phyloP scores from a whole-genome alignment of 768 basidiomycete species.

The Rhodocollybia butyracea region DNA sequence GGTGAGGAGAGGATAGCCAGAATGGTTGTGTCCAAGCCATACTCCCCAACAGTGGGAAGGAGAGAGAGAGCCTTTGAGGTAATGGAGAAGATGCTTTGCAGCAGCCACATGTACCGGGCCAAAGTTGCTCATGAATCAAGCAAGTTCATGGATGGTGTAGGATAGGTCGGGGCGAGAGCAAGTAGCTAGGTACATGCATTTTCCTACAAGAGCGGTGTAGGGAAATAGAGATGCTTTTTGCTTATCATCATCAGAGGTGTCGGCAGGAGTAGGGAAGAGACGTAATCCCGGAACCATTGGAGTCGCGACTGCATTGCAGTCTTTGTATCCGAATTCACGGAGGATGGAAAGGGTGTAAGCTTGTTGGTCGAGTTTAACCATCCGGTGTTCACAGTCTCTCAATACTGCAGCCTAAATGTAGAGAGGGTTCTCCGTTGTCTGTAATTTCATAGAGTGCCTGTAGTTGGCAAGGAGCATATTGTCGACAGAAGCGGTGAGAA shows the following conservation, averaged over 20 bases:
- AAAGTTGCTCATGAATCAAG: constrained; percentile 7
- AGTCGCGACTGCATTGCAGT: constrained; percentile 9
- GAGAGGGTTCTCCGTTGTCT: neutral
- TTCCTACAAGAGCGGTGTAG: too few species aligned
- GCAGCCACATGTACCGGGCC: constrained; percentile 9
- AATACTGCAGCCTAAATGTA: neutral
- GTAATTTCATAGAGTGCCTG: too few species aligned
- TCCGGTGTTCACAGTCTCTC: neutral
- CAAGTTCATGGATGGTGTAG: too few species aligned
- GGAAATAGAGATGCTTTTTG: too few species aligned
- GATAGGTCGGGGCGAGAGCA: too few species aligned
- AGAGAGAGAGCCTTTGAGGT: constrained; percentile 13
- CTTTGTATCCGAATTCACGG: constrained; percentile 7
- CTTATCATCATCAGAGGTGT: neutral
- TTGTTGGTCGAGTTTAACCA: constrained; percentile 7
- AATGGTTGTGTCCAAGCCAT: too few species aligned
- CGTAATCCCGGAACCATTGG: neutral
- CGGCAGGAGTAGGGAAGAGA: neutral
- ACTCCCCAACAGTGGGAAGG: too few species aligned
- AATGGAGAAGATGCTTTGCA: constrained; percentile 13
- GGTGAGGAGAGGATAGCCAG: too few species aligned
- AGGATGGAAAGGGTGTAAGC: constrained; percentile 13
- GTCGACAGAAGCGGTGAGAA: neutral
- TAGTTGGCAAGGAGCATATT: neutral
- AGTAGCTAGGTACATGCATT: too few species aligned